Evolutionary conservation across 768 basidiomycete species (phyloP), one percentile per base, ranked within the genome.

Genomic region (Tulasnella sp.): DNA sequence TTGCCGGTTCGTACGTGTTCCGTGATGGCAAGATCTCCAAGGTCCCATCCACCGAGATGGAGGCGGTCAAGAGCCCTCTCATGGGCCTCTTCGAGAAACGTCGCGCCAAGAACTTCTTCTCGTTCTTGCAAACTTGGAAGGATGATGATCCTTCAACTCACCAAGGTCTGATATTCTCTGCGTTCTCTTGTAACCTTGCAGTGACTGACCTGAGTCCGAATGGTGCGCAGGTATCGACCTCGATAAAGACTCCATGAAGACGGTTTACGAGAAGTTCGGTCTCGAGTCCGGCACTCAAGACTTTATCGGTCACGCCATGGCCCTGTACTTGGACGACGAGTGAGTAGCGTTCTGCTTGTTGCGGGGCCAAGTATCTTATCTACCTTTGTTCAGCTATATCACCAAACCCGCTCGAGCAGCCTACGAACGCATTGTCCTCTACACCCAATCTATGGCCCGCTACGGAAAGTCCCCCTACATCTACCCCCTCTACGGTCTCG

Each of bases 11-110:
- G 83, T 99, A 92, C 85, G 98, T 99, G 79, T 98, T 96, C 84
- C 92, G 97, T 75, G 97, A 99, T 84, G 95, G 96, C 73, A 93
- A 85, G 86, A 98, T 99, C 85, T 95, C 94, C 79, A 99, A 99
- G 85, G 98, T 99, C 13, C 98, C 98, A 42, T 92, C 93, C 82
- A 98, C 95, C 7, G 96, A 99, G 87, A 91, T 96, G 87, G 98
- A 99, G 86, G 98, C 98, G 11, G 92, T 98, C 78, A 92, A 86
- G 85, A 95, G 93, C 82, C 93, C 96, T 44, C 87, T 99, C 82
- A 99, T 99, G 96, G 98, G 98, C n/a, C 86, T 99, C 51, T 99
- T 99, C 81, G 98, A 99, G 89, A 99, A 99, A 87, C 88, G 96
- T 80, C 88, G 98, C 51, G 97, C 97, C 23, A 98, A 96, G 89